phyloP scores from a whole-genome alignment of 2,329 filamentous ascomycete species.

The Chaetomiaceae sp. region DNA sequence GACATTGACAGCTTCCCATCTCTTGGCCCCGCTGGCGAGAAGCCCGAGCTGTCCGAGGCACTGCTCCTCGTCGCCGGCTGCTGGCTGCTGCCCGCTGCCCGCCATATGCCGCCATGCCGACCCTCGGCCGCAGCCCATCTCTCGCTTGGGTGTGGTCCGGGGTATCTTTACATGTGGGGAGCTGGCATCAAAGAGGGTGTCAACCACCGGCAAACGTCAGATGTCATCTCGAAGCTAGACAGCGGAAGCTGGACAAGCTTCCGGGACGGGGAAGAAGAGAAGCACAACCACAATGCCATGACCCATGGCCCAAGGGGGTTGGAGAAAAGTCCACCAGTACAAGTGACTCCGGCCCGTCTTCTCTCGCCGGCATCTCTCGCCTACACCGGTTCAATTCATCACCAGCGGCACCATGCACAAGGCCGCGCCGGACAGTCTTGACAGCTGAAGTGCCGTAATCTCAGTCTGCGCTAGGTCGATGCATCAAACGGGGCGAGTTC shows the following conservation, averaged over 20 bases:
- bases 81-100: slow-evolving; percentile 3
- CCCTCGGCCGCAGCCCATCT: slow-evolving; percentile 11
- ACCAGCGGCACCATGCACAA: slow-evolving; percentile 6
- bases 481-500: not conserved
- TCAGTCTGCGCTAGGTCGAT: slow-evolving; percentile 8
- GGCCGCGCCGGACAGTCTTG: not conserved
- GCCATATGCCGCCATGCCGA: slow-evolving; percentile 13
- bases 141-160: slow-evolving; percentile 8
- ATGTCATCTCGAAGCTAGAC: not conserved
- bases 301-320: too few species aligned
- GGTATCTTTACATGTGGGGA: slow-evolving; percentile 6
- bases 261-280: not conserved
- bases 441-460: not conserved
- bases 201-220: not conserved
- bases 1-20: slow-evolving; percentile 11
- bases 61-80: not conserved
- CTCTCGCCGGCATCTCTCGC: too few species aligned
- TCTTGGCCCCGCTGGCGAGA: slow-evolving; percentile 14
- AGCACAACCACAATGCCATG: not conserved
- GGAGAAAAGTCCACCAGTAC: not conserved
- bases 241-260: not conserved
- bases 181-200: slow-evolving; percentile 1
- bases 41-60: slow-evolving; percentile 1
- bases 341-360: not conserved
- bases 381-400: slow-evolving; percentile 19